A percentile compares a stretch with the other conserved stretches of the same genome.
Evolutionary conservation across 305 asterid genomes (phyloP).

Genomic region (Solanum hybrid): DNA sequence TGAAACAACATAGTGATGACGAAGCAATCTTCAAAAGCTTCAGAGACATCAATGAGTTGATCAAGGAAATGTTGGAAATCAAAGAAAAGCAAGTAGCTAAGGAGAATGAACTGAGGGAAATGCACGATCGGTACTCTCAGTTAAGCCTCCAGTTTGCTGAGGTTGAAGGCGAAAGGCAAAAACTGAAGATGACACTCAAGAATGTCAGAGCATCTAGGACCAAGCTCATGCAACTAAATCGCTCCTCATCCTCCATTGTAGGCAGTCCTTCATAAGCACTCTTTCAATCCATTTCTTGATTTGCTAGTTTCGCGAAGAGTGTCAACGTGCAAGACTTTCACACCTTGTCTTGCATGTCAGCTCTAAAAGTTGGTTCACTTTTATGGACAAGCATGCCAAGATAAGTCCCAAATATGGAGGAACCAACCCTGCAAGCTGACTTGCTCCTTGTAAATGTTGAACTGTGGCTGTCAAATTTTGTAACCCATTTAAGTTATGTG

Average conservation of each 20-base stretch:
- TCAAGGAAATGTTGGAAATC: slow-evolving; percentile 75
- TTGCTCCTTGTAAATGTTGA: slow-evolving; percentile 14
- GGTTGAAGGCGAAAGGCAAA: slow-evolving; percentile 96
- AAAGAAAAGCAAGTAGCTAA: slow-evolving; percentile 55
- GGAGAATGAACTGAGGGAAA: slow-evolving; percentile 76
- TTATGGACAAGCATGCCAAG: background rate
- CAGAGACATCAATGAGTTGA: slow-evolving; percentile 78
- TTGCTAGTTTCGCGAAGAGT: background rate
- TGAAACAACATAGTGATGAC: slow-evolving; percentile 80
- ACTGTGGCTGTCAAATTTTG: slow-evolving; percentile 10
- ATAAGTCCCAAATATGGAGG: background rate
- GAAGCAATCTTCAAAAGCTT: slow-evolving; percentile 88
- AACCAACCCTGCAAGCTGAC: background rate
- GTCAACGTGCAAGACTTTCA: background rate
- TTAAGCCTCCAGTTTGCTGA: slow-evolving; percentile 95
- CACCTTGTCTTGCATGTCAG: background rate
- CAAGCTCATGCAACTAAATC: slow-evolving; percentile 28
- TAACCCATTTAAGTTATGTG: slow-evolving; percentile 10
- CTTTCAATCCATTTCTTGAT: background rate
- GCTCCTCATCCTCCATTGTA: slow-evolving; percentile 34
- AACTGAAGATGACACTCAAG: slow-evolving; percentile 80
- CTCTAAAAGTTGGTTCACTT: background rate
- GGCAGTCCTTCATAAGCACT: slow-evolving; percentile 32
- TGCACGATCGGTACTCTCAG: slow-evolving; percentile 86
- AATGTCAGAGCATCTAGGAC: slow-evolving; percentile 49